phyloP scores from a whole-genome alignment of 495 filamentous ascomycete species.

The Aspergillus biplanus region DNA sequence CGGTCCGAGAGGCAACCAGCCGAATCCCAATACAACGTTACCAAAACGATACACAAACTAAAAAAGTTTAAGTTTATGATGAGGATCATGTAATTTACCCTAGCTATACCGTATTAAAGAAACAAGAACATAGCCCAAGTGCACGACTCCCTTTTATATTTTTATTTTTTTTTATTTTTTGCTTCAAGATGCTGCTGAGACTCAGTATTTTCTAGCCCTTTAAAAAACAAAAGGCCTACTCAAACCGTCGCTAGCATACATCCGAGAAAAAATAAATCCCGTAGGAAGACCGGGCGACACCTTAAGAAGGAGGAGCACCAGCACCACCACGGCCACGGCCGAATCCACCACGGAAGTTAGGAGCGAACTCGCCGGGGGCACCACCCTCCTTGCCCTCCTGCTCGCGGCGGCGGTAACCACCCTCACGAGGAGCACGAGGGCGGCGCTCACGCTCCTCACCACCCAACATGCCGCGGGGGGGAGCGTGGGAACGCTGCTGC shows the following conservation, averaged over 20 bases:
- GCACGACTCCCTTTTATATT: constrained; percentile 17
- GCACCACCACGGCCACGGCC: constrained; percentile 77
- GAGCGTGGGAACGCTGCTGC: constrained; percentile 98
- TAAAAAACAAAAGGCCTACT: constrained; percentile 30
- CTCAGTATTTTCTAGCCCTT: constrained; percentile 35
- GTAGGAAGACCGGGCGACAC: constrained; percentile 44
- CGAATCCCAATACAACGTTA: too few species aligned
- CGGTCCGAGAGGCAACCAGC: too few species aligned
- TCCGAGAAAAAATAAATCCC: constrained; percentile 27
- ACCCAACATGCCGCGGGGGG: constrained; percentile 97
- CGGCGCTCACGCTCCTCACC: constrained; percentile 85
- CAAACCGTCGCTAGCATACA: constrained; percentile 35
- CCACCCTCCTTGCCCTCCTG: constrained; percentile 94
- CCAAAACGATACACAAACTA: neutral
- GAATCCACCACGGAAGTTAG: constrained; percentile 93
- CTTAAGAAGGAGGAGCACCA: constrained; percentile 64
- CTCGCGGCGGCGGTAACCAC: constrained; percentile 88
- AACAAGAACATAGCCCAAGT: constrained; percentile 27
- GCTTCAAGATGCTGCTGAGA: constrained; percentile 29
- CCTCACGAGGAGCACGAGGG: constrained; percentile 84
- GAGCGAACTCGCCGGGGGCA: constrained; percentile 92
- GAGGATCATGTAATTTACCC: constrained; percentile 38
- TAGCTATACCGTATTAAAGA: constrained; percentile 34
- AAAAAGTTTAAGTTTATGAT: constrained; percentile 25
- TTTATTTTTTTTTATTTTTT: constrained; percentile 37